phyloP scores from a whole-genome alignment of 106 monocot species.

The Platanthera zijinensis region DNA sequence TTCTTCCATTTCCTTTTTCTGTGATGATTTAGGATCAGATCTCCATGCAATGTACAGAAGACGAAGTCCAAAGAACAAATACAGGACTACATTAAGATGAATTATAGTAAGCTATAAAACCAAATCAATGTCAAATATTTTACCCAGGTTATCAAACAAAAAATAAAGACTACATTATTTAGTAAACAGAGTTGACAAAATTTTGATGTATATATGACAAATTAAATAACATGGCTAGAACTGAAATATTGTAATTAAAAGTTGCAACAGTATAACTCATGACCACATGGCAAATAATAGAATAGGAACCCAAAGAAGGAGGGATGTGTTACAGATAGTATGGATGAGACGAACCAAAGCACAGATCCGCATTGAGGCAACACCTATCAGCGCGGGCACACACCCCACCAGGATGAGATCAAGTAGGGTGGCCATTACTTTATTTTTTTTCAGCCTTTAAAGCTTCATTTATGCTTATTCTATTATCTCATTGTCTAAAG shows the following conservation, averaged over 20 bases:
- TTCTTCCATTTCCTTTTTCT: constrained; percentile 99
- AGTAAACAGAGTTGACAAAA: background rate
- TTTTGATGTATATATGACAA: background rate
- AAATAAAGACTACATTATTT: background rate
- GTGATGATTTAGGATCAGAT: constrained; percentile 77
- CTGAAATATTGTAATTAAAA: background rate
- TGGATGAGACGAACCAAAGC: no score
- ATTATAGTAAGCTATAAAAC: background rate
- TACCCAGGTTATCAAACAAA: background rate
- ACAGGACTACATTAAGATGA: constrained; percentile 40
- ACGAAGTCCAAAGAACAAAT: constrained; percentile 88
- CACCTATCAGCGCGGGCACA: no score
- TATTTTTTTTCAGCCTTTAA: no score
- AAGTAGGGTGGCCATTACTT: no score
- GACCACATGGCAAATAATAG: background rate
- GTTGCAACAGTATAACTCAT: background rate
- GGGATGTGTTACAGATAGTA: no score
- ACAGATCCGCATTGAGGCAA: no score
- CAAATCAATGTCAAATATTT: background rate
- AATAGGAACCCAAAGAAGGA: no score
- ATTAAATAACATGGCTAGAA: background rate
- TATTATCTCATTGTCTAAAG: no score
- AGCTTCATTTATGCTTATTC: no score
- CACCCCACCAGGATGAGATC: no score
- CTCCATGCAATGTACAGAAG: constrained; percentile 97